Evolutionary conservation across 345 rosid species (phyloP).

Genomic region (Boechera stricta): DNA sequence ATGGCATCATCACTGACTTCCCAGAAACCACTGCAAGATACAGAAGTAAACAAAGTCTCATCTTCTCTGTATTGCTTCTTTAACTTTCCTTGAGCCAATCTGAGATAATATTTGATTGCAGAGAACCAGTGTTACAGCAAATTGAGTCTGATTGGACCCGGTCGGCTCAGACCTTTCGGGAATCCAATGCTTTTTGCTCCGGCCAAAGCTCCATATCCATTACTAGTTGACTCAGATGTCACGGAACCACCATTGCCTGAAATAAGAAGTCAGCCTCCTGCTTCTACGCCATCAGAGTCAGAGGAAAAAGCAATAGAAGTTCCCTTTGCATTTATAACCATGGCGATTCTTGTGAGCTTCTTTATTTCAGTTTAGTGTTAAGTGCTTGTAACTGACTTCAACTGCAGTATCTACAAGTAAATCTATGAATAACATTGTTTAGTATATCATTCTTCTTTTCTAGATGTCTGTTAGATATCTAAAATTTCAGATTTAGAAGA

Average conservation of each 20-base stretch:
- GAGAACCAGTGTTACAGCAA: constrained; percentile 69
- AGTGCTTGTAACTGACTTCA: constrained; percentile 33
- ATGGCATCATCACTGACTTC: constrained; percentile 79
- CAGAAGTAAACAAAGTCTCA: constrained; percentile 53
- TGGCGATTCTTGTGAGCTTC: constrained; percentile 36
- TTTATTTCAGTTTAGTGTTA: constrained; percentile 30
- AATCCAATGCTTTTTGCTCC: constrained; percentile 46
- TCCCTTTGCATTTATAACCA: constrained; percentile 7
- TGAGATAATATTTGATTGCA: constrained; percentile 46
- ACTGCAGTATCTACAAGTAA: constrained; percentile 34
- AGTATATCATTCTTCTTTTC: constrained; percentile 27
- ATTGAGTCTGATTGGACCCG: constrained; percentile 53
- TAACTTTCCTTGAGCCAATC: not conserved
- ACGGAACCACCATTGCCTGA: constrained; percentile 66
- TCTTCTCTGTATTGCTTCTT: constrained; percentile 31
- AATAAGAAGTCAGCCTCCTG: constrained; percentile 14
- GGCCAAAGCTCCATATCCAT: constrained; percentile 66
- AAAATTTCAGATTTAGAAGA: constrained; percentile 27
- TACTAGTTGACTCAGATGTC: constrained; percentile 55
- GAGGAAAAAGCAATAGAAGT: constrained; percentile 28
- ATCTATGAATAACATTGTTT: constrained; percentile 24
- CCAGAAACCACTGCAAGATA: constrained; percentile 77
- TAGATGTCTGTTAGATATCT: not conserved
- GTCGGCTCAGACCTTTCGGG: constrained; percentile 40
- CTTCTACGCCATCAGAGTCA: constrained; percentile 10